A percentile compares a stretch with the other conserved stretches of the same genome.
phyloP scores from a whole-genome alignment of 2,329 filamentous ascomycete species.

The Penicillium sp. region DNA sequence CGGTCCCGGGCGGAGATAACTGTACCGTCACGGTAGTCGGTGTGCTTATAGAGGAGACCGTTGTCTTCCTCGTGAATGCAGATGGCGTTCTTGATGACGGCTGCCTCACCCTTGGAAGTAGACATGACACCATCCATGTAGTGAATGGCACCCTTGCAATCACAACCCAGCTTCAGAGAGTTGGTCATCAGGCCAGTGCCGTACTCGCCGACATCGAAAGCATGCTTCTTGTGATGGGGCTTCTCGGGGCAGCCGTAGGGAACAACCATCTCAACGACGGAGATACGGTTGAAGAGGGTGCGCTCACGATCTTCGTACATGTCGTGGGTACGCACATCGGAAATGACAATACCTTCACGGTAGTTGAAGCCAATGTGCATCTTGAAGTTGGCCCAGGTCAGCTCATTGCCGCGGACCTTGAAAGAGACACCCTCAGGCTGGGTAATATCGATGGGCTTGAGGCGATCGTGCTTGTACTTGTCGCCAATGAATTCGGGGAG shows the following conservation, averaged over 20 bases:
- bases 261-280: constrained; percentile 32
- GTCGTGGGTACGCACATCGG: constrained; percentile 42
- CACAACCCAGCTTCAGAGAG: constrained; percentile 31
- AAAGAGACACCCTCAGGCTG: constrained; percentile 33
- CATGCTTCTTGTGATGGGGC: constrained; percentile 32
- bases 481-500: constrained; percentile 30
- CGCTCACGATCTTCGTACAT: constrained; percentile 31
- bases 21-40: constrained; percentile 83
- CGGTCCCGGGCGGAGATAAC: constrained; percentile 79
- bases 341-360: constrained; percentile 57
- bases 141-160: constrained; percentile 33
- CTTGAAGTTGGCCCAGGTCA: constrained; percentile 32
- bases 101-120: constrained; percentile 23
- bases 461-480: constrained; percentile 26
- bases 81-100: constrained; percentile 30
- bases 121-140: constrained; percentile 31
- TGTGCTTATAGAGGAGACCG: constrained; percentile 64
- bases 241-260: constrained; percentile 30
- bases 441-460: constrained; percentile 32
- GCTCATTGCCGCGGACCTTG: constrained; percentile 31
- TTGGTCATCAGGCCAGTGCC: constrained; percentile 32
- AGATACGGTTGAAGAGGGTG: constrained; percentile 33
- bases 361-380: constrained; percentile 52
- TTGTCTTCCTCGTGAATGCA: constrained; percentile 35
- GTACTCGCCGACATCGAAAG: constrained; percentile 32